A percentile compares a stretch with the other conserved stretches of the same genome.
These are phyloP conservation scores for Fonsecaea pugnacius DNA, from an alignment of 2,329 filamentous ascomycete species.

Conservation along the genomic window DNA sequence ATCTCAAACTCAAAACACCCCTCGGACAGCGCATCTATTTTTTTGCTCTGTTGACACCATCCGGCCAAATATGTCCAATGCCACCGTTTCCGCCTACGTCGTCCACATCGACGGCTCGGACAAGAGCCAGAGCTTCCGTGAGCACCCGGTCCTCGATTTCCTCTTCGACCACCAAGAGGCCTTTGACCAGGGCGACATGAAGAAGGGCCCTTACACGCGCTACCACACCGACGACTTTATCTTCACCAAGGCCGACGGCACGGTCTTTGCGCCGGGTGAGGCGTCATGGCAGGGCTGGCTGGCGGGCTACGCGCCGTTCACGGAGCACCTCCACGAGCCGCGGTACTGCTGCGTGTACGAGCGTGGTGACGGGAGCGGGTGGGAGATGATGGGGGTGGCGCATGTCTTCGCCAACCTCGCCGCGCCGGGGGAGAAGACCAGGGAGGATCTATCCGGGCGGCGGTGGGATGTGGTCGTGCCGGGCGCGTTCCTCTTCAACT, in stretches of 20 bases:
- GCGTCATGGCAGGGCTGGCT: constrained; percentile 24
- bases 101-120: constrained; percentile 7
- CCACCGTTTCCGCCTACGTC: constrained; percentile 5
- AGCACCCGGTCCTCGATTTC: constrained; percentile 20
- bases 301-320: constrained; percentile 21
- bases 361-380: constrained; percentile 4
- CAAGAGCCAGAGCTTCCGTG: constrained; percentile 9
- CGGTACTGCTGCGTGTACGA: constrained; percentile 22
- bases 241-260: constrained; percentile 27
- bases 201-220: constrained; percentile 13
- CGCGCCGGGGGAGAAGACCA: constrained; percentile 21
- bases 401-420: constrained; percentile 21
- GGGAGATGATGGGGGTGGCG: constrained; percentile 29
- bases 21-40: too few relatives aligned
- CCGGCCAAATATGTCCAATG: constrained; percentile 1
- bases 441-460: constrained; percentile 14
- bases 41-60: too few relatives aligned
- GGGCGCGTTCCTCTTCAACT: constrained; percentile 18
- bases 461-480: constrained; percentile 26
- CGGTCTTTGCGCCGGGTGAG: constrained; percentile 18
- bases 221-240: constrained; percentile 22
- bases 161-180: constrained; percentile 17
- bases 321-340: constrained; percentile 23
- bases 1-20: too few relatives aligned
- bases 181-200: constrained; percentile 15